A percentile compares a stretch with the other conserved stretches of the same genome.
Conservation (phyloP, 257 asterid species). For the Linaria vulgaris region DNA sequence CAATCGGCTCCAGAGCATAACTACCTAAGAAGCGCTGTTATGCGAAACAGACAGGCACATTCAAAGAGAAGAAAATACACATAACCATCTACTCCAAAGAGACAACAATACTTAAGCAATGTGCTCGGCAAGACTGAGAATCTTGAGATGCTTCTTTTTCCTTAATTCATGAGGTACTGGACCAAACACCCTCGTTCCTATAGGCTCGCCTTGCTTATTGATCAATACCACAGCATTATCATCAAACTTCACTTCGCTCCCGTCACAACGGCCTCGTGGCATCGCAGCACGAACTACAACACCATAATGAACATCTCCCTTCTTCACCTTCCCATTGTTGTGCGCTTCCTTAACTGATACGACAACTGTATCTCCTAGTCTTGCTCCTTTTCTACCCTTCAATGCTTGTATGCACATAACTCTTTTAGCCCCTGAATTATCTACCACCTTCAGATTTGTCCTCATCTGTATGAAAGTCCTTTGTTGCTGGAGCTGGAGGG, state of each 20-base stretch:
- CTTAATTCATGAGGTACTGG: constrained; percentile 95
- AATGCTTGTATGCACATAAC: constrained; percentile 91
- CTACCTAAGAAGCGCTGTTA: too few species aligned
- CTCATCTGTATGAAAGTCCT: constrained; percentile 95
- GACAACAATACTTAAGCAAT: constrained; percentile 41
- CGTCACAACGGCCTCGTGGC: constrained; percentile 85
- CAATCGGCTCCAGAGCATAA: too few species aligned
- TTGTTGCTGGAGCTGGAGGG: constrained; percentile 73
- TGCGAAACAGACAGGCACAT: too few species aligned
- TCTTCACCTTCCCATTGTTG: constrained; percentile 88
- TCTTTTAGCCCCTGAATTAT: constrained; percentile 87
- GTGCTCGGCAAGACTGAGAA: constrained; percentile 91
- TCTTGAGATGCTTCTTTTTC: constrained; percentile 93
- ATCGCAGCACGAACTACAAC: constrained; percentile 96
- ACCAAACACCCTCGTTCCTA: constrained; percentile 91
- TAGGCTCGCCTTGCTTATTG: constrained; percentile 91
- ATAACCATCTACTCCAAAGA: too few species aligned
- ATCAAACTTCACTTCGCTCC: constrained; percentile 87
- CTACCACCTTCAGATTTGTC: constrained; percentile 89
- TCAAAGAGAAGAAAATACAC: too few species aligned
- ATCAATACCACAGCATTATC: constrained; percentile 88
- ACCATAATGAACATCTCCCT: constrained; percentile 77
- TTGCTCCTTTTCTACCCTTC: constrained; percentile 87
- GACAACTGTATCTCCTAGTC: constrained; percentile 81
- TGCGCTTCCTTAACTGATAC: constrained; percentile 93